phyloP scores from a whole-genome alignment of 768 basidiomycete genomes.

The Mycena belliarum region DNA sequence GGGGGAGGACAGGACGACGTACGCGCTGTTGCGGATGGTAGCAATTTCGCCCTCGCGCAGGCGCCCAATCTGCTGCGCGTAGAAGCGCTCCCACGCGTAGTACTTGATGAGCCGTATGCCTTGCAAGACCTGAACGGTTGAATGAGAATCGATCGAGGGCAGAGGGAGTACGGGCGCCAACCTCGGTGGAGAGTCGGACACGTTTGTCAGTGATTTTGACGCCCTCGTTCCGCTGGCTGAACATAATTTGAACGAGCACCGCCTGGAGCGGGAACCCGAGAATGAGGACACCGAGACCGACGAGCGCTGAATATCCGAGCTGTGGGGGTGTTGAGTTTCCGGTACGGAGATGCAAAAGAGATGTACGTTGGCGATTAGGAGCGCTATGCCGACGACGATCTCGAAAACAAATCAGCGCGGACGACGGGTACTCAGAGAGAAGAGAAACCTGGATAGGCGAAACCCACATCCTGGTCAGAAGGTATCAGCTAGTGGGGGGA shows the following conservation, averaged over 20 bases:
- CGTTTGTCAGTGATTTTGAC: conserved; percentile 69
- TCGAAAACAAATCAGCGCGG: conserved; percentile 17
- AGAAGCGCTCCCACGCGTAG: conserved; percentile 62
- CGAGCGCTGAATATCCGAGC: conserved; percentile 71
- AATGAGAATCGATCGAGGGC: not conserved
- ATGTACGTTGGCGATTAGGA: conserved; percentile 59
- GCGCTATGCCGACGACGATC: conserved; percentile 59
- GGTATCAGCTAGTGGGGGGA: not conserved
- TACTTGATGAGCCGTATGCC: conserved; percentile 67
- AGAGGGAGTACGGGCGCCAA: conserved; percentile 15
- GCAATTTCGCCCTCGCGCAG: conserved; percentile 42
- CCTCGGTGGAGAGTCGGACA: conserved; percentile 64
- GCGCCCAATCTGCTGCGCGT: conserved; percentile 40
- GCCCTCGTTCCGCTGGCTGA: conserved; percentile 52
- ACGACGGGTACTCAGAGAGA: not conserved
- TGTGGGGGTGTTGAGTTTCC: conserved; percentile 23
- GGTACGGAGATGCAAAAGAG: not conserved
- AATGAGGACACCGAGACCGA: conserved; percentile 59
- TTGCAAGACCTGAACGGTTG: conserved; percentile 53
- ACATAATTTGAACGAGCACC: conserved; percentile 52
- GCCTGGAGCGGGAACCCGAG: conserved; percentile 62
- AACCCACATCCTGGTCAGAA: conserved; percentile 50
- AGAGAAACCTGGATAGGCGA: conserved; percentile 54
- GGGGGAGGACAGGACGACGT: not conserved
- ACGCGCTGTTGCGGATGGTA: conserved; percentile 33